These are phyloP conservation scores for Pistacia integerrima DNA, from an alignment of 345 rosid genomes.

Conservation along the genomic window DNA sequence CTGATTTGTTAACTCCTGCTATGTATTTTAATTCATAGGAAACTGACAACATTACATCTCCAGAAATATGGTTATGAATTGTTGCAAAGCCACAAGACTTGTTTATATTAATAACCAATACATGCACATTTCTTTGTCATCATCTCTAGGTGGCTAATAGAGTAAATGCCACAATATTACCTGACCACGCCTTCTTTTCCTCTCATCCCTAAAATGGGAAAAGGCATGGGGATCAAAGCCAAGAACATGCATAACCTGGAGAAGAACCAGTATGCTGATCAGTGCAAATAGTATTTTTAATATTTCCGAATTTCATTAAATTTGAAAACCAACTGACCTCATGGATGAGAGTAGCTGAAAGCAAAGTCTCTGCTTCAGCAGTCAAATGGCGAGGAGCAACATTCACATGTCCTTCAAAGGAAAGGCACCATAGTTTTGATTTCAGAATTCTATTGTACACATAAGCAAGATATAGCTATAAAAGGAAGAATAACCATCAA, in stretches of 20 bases:
- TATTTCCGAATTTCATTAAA: conserved; percentile 13
- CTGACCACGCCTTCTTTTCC: conserved; percentile 92
- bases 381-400: conserved; percentile 99
- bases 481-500: background rate
- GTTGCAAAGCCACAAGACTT: no score
- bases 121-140: background rate
- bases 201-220: conserved; percentile 97
- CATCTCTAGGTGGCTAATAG: background rate
- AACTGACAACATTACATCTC: no score
- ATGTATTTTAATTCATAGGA: no score
- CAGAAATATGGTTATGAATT: no score
- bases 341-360: conserved; percentile 96
- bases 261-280: conserved; percentile 14
- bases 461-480: background rate
- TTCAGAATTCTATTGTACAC: conserved; percentile 14
- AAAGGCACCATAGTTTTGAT: conserved; percentile 14
- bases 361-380: conserved; percentile 93
- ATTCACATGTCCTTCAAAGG: conserved; percentile 85
- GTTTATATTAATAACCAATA: background rate
- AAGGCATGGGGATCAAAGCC: conserved; percentile 99
- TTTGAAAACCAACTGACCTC: conserved; percentile 53
- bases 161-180: conserved; percentile 35
- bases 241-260: conserved; percentile 98
- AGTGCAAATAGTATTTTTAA: background rate
- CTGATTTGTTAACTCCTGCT: no score